Evolutionary conservation across 2,329 filamentous ascomycete species (phyloP).

Genomic region (Cladosporium sp.): DNA sequence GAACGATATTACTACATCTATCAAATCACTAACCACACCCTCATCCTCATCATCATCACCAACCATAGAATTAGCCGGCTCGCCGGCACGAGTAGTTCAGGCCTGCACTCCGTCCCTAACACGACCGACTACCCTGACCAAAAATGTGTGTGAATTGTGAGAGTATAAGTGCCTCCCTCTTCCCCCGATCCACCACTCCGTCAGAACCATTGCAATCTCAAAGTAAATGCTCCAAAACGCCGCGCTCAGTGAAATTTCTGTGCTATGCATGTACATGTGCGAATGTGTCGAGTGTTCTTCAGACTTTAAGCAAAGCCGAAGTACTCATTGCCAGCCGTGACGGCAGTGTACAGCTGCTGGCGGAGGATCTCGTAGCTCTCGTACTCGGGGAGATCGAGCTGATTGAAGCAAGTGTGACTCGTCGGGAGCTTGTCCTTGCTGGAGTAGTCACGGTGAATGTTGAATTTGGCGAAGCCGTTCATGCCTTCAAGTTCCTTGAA

Average conservation of each 20-base stretch:
- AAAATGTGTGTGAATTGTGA: neutral
- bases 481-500: constrained; percentile 99
- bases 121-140: neutral
- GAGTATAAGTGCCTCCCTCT: neutral
- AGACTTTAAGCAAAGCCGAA: constrained; percentile 84
- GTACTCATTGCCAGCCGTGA: constrained; percentile 95
- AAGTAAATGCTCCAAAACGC: constrained; percentile 1
- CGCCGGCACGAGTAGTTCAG: constrained; percentile 12
- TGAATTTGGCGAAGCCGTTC: constrained; percentile 97
- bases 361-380: constrained; percentile 90
- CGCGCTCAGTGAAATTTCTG: constrained; percentile 7
- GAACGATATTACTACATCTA: constrained; percentile 12
- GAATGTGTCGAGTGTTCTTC: neutral
- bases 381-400: constrained; percentile 97
- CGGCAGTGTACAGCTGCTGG: constrained; percentile 85
- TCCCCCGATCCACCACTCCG: neutral
- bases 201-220: neutral
- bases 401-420: constrained; percentile 98
- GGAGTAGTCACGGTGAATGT: constrained; percentile 96
- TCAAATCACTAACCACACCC: neutral
- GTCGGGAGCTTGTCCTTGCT: constrained; percentile 93
- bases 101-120: constrained; percentile 17
- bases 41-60: neutral
- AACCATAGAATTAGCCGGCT: neutral
- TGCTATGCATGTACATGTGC: constrained; percentile 10